Evolutionary conservation across 495 filamentous ascomycete species (phyloP).

Genomic region (Xylaria sp.): DNA sequence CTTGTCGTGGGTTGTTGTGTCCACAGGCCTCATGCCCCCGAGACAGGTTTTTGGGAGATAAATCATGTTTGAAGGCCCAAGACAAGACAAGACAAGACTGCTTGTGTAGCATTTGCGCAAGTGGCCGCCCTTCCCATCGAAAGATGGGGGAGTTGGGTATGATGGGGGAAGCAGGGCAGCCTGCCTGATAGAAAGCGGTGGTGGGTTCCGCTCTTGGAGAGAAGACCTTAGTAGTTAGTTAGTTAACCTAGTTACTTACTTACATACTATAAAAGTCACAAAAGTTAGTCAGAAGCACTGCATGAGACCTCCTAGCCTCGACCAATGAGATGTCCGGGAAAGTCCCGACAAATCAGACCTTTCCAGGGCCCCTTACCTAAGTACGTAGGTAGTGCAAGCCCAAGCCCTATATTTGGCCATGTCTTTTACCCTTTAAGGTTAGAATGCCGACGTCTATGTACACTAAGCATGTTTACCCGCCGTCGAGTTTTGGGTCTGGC

Average conservation of each 20-base stretch:
- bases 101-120: background rate
- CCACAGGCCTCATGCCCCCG: background rate
- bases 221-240: too few species aligned
- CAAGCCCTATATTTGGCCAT: background rate
- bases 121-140: background rate
- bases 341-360: slow-evolving; percentile 7
- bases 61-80: background rate
- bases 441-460: background rate
- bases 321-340: background rate
- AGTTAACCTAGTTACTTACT: too few species aligned
- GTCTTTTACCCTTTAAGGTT: slow-evolving; percentile 1
- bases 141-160: too few species aligned
- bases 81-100: too few species aligned
- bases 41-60: background rate
- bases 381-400: background rate
- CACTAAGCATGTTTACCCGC: background rate
- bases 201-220: background rate
- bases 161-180: too few species aligned
- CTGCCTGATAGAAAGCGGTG: background rate
- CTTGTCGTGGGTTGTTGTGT: background rate
- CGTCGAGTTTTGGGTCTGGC: background rate
- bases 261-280: too few species aligned
- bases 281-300: background rate
- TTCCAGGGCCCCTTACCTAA: background rate
- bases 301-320: background rate